Evolutionary conservation across 176 grass and related monocot genomes (phyloP), one percentile per base, ranked within the genome.

Genomic region (Sorghum bicolor): DNA sequence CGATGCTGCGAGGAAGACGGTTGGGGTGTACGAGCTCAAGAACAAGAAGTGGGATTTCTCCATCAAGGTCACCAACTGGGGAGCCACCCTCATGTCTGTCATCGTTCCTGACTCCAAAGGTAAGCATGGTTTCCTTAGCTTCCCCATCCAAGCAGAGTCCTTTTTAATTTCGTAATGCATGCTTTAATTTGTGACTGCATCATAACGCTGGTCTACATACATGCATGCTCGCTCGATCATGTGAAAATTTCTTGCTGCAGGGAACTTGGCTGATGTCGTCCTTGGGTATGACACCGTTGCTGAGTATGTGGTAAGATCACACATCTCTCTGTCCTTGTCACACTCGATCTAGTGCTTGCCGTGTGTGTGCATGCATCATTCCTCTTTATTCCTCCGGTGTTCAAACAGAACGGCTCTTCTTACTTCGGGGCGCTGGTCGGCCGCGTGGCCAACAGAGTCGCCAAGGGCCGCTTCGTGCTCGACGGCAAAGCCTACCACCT

Each of bases 211-310:
- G 38, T 44, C 64, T 4, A 64, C 26, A n/a, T 8, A 28, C 30
- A n/a, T 66, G 41, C 15, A n/a, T n/a, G n/a, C n/a, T n/a, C n/a
- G n/a, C n/a, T n/a, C n/a, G n/a, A n/a, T 66, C 11, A 36, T n/a
- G 3, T 31, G 8, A 48, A 50, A 48, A 50, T 50, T 50, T 48
- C 19, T 67, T 67, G 40, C 40, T 79, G 44, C 75, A 97, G 92
- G 93, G n/a, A 85, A 92, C 68, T 30, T 90, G 71, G 85, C 62
- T 5, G 96, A 98, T 87, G 83, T 95, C 72, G 91, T 87, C 38
- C 91, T 95, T 66, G 93, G 96, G 19, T 98, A 93, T 66, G 91
- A 98, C 80, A 82, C 90, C 24, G 17, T 97, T 84, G 92, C 84
- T 64, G 84, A 69, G 32, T 97, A 90, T 60, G 90, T 94, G 81